Evolutionary conservation across 495 filamentous ascomycete genomes (phyloP).

Genomic region (Neurospora tetraspora): DNA sequence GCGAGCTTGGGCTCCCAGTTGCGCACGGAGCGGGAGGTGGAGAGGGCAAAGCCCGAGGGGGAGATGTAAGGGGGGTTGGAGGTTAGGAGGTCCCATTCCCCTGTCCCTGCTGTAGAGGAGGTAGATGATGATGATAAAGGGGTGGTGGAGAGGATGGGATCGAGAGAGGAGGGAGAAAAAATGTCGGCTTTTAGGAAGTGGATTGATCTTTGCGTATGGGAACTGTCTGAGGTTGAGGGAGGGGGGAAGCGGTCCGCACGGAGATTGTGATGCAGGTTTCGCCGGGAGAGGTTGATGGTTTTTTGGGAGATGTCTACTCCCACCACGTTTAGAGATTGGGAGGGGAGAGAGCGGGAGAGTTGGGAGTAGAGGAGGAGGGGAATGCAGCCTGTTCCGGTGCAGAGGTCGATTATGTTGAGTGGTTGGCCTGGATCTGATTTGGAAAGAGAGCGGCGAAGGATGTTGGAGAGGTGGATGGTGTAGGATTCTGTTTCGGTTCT

Average conservation of each 20-base stretch:
- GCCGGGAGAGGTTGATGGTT: slow-evolving; percentile 51
- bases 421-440: slow-evolving; percentile 1
- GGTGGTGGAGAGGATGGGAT: slow-evolving; percentile 2
- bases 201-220: slow-evolving; percentile 23
- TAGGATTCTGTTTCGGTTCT: slow-evolving; percentile 63
- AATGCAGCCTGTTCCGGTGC: slow-evolving; percentile 88
- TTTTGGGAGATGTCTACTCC: slow-evolving; percentile 52
- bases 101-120: no score
- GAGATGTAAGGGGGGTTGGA: slow-evolving; percentile 94
- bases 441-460: slow-evolving; percentile 22
- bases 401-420: slow-evolving; percentile 70
- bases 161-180: slow-evolving; percentile 22
- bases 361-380: slow-evolving; percentile 57
- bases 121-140: background rate
- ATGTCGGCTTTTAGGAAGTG: slow-evolving; percentile 47
- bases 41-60: slow-evolving; percentile 37
- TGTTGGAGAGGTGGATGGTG: slow-evolving; percentile 43
- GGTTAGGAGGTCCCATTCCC: slow-evolving; percentile 58
- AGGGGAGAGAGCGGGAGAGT: slow-evolving; percentile 24
- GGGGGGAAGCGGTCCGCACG: background rate
- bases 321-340: slow-evolving; percentile 13
- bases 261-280: slow-evolving; percentile 55
- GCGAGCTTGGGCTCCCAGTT: slow-evolving; percentile 70
- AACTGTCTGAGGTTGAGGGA: no score
- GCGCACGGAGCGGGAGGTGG: slow-evolving; percentile 62